Evolutionary conservation across 23 red algal species (phyloP), one percentile per base, ranked within the genome.

Genomic region (Gracilaria vermiculophylla): DNA sequence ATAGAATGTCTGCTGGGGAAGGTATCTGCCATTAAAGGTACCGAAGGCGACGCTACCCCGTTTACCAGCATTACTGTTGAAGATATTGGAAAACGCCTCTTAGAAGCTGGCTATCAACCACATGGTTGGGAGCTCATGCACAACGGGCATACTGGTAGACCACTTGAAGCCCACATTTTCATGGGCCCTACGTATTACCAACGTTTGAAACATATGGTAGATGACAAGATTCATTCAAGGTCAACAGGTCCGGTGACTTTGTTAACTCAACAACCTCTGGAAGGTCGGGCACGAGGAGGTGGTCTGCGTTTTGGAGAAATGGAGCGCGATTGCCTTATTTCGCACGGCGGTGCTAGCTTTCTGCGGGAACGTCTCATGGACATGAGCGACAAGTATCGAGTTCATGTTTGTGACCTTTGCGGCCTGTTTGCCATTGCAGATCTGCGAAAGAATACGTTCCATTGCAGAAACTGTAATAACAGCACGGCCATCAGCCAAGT

Each of bases 241-340:
- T 75, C 97, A 51, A 94, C 53, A 40, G 97, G 97, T 9, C 92
- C 97, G 3, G 93, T 95, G 20, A 94, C 92, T 32, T 88, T 95
- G 81, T 83, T 99, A 16, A 99, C 97, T 48, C 86, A 71, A 43
- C 97, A 99, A 81, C 97, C 97, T 0, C 83, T 99, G 3, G 97
- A 99, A 80, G 97, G 97, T 32, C 88, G 92, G 31, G 82, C 86
- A 14, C 60, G 92, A 41, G 97, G 94, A 44, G 97, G 97, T 84
- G 97, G 97, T 2, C 75, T 99, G 21, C 92, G 97, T 42, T 95
- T 99, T 86, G 97, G 97, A 42, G 97, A 99, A 88, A 99, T 99
- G 97, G 97, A 99, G 80, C 84, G 92, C 58, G 97, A 99, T 60
- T 94, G 92, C 55, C 73, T 99, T 77, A 90, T 99, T 69, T 92